Evolutionary conservation across 2,329 filamentous ascomycete genomes (phyloP).

Genomic region (Dryadomyces sulphureus): DNA sequence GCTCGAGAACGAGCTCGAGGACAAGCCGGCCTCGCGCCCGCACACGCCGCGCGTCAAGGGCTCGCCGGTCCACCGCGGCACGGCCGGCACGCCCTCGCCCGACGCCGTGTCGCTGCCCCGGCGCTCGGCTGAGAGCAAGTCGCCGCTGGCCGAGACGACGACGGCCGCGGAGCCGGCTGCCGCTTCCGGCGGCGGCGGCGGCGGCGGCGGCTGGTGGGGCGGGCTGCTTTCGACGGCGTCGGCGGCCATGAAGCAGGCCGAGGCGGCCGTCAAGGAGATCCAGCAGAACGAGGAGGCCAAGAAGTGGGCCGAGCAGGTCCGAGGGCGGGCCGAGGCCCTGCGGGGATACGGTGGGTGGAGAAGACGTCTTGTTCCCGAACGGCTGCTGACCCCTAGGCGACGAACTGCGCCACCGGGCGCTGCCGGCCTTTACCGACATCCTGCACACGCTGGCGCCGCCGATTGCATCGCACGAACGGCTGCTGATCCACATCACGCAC

Average conservation of each 20-base stretch:
- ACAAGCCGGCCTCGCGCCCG: slow-evolving; percentile 55
- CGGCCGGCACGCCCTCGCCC: slow-evolving; percentile 38
- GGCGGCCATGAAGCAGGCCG: slow-evolving; percentile 81
- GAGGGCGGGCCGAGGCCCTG: slow-evolving; percentile 71
- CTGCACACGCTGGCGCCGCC: slow-evolving; percentile 91
- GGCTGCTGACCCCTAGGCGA: slow-evolving; percentile 49
- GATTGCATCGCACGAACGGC: slow-evolving; percentile 90
- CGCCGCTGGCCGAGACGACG: slow-evolving; percentile 28
- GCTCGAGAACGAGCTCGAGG: slow-evolving; percentile 62
- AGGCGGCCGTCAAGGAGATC: slow-evolving; percentile 85
- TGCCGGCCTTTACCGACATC: slow-evolving; percentile 90
- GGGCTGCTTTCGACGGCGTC: slow-evolving; percentile 70
- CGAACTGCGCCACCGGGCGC: slow-evolving; percentile 69
- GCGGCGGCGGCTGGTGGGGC: slow-evolving; percentile 81
- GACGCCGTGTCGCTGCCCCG: slow-evolving; percentile 35
- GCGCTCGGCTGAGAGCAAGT: slow-evolving; percentile 11
- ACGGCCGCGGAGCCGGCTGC: slow-evolving; percentile 10
- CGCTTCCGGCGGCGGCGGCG: slow-evolving; percentile 35
- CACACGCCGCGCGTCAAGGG: slow-evolving; percentile 60
- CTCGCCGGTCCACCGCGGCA: slow-evolving; percentile 32
- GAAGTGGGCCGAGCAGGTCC: slow-evolving; percentile 88
- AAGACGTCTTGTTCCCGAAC: neutral
- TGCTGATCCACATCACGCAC: slow-evolving; percentile 95
- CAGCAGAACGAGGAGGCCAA: slow-evolving; percentile 94
- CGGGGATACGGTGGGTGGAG: slow-evolving; percentile 52